A percentile compares a stretch with the other conserved stretches of the same genome.
These are phyloP conservation scores for Vaccinium darrowii DNA, from an alignment of 148 eudicot species.

Conservation along the genomic window DNA sequence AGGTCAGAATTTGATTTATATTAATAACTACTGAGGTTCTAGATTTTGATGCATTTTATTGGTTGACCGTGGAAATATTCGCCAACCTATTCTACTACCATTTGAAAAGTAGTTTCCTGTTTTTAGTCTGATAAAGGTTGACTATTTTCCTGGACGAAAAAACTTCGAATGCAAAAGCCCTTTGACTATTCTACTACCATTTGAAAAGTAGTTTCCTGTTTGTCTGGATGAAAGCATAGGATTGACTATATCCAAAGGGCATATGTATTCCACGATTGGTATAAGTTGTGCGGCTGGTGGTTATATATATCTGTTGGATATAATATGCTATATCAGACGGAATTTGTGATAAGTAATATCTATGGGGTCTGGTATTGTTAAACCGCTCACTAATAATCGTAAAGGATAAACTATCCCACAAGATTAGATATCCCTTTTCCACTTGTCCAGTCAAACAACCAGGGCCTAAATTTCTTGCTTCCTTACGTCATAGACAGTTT, in stretches of 20 bases:
- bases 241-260: background rate
- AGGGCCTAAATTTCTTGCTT: background rate
- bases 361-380: background rate
- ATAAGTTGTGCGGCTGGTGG: background rate
- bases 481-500: background rate
- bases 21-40: background rate
- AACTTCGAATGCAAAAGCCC: background rate
- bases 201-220: background rate
- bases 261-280: too few relatives aligned
- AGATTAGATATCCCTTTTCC: background rate
- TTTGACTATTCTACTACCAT: too few relatives aligned
- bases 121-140: background rate
- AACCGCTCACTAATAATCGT: background rate
- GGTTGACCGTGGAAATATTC: background rate
- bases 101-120: background rate
- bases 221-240: background rate
- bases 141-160: background rate
- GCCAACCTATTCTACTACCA: background rate
- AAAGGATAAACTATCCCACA: background rate
- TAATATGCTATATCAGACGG: background rate
- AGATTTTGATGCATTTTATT: background rate
- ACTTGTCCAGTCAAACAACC: conserved; percentile 9
- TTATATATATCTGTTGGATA: background rate
- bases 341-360: background rate
- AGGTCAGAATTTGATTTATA: conserved; percentile 37